Evolutionary conservation across 257 asterid species (phyloP).

Genomic region (Cynanchum wilfordii): DNA sequence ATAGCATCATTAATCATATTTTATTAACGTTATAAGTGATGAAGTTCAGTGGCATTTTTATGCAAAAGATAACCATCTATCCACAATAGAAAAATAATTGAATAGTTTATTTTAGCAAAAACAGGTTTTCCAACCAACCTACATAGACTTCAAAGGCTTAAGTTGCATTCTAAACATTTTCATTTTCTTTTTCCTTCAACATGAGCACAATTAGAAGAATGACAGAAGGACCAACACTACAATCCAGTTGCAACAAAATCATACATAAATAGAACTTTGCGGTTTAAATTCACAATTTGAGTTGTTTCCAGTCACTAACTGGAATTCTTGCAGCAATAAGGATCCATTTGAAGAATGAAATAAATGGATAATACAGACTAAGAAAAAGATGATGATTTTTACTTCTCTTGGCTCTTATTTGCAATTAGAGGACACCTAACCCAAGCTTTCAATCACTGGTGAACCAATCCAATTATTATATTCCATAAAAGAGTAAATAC

Average conservation of each 20-base stretch:
- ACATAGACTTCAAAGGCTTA: not conserved
- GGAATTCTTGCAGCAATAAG: not conserved
- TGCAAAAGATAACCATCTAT: not conserved
- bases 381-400: not conserved
- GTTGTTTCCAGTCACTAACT: not conserved
- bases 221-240: not conserved
- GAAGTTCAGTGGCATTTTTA: not conserved
- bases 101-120: not conserved
- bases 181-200: not conserved
- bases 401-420: not conserved
- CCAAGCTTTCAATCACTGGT: not conserved
- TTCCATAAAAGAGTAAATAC: not conserved
- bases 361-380: not conserved
- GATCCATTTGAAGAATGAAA: not conserved
- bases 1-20: not conserved
- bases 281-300: not conserved
- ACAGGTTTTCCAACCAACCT: not conserved
- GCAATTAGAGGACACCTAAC: not conserved
- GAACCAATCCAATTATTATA: not conserved
- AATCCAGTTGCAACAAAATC: constrained; percentile 1
- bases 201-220: not conserved
- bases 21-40: not conserved
- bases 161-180: not conserved
- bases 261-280: not conserved
- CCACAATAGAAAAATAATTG: not conserved